Conservation (phyloP, 495 filamentous ascomycete species). For the Lasiosphaeriaceae sp. region DNA sequence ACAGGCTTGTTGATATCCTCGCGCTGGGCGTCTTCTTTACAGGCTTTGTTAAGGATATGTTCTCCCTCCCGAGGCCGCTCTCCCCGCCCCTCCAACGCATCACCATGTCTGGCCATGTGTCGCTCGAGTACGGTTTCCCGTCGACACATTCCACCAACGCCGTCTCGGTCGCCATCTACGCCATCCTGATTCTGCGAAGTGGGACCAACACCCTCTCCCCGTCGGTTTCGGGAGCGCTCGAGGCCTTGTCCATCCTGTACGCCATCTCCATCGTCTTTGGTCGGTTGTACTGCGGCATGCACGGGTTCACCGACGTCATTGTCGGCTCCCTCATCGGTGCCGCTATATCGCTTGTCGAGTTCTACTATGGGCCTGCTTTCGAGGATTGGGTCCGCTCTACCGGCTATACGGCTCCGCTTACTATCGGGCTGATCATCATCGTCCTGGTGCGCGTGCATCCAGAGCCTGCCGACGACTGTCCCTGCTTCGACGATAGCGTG, state of each 20-base stretch:
- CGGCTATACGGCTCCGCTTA: conserved; percentile 52
- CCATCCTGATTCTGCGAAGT: conserved; percentile 59
- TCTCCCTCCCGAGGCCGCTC: conserved; percentile 89
- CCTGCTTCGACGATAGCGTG: conserved; percentile 96
- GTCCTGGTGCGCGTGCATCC: conserved; percentile 84
- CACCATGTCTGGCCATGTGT: conserved; percentile 92
- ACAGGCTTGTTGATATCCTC: conserved; percentile 81
- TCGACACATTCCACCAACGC: conserved; percentile 97
- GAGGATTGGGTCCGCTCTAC: conserved; percentile 62
- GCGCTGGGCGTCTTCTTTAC: conserved; percentile 89
- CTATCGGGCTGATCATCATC: conserved; percentile 61
- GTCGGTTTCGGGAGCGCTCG: conserved; percentile 53
- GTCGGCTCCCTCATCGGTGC: conserved; percentile 74
- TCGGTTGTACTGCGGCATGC: conserved; percentile 96
- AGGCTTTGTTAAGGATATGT: conserved; percentile 89
- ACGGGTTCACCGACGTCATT: conserved; percentile 88
- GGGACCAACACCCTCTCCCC: conserved; percentile 51
- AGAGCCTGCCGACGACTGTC: conserved; percentile 93
- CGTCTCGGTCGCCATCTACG: conserved; percentile 88
- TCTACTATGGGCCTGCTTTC: conserved; percentile 60
- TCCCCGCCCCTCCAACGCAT: conserved; percentile 92
- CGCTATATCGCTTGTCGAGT: conserved; percentile 62
- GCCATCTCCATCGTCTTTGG: conserved; percentile 86
- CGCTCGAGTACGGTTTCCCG: conserved; percentile 94
- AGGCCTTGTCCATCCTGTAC: conserved; percentile 72